These are phyloP conservation scores for Beta vulgaris DNA, from an alignment of 148 eudicot genomes.

Conservation along the genomic window DNA sequence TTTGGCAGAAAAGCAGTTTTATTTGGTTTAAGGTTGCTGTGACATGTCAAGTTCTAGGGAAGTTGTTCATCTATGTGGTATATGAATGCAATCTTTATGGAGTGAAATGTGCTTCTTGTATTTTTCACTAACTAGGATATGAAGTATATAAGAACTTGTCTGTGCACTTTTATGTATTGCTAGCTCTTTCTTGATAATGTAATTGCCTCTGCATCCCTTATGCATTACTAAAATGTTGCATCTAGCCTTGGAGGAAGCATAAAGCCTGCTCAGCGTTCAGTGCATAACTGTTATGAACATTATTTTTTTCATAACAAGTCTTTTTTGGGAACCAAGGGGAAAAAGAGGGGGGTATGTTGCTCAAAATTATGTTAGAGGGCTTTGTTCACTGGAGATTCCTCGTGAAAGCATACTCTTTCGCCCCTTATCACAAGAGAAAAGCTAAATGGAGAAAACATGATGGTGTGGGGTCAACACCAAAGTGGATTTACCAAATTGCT, in stretches of 20 bases:
- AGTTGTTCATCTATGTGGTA: not conserved
- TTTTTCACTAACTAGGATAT: not conserved
- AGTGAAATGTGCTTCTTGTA: not conserved
- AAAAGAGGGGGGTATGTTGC: no score
- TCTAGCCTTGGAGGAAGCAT: not conserved
- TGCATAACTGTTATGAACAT: no score
- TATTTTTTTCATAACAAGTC: no score
- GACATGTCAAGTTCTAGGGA: not conserved
- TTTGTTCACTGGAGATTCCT: no score
- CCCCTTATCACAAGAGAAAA: not conserved
- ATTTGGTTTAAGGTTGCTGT: slow-evolving; percentile 4
- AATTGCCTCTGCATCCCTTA: slow-evolving; percentile 1
- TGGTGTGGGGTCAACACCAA: no score
- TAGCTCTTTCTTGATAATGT: not conserved
- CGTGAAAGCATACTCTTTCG: not conserved
- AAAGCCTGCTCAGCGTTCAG: no score
- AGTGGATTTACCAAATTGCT: no score
- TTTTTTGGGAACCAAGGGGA: no score
- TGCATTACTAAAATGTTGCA: not conserved
- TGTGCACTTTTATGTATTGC: not conserved
- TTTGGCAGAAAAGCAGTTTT: not conserved
- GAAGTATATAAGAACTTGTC: not conserved
- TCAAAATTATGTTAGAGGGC: no score
- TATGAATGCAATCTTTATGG: slow-evolving; percentile 1
- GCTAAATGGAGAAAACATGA: no score